These are phyloP conservation scores for Arthroderma sp. DNA, from an alignment of 2,329 filamentous ascomycete genomes.

Conservation along the genomic window DNA sequence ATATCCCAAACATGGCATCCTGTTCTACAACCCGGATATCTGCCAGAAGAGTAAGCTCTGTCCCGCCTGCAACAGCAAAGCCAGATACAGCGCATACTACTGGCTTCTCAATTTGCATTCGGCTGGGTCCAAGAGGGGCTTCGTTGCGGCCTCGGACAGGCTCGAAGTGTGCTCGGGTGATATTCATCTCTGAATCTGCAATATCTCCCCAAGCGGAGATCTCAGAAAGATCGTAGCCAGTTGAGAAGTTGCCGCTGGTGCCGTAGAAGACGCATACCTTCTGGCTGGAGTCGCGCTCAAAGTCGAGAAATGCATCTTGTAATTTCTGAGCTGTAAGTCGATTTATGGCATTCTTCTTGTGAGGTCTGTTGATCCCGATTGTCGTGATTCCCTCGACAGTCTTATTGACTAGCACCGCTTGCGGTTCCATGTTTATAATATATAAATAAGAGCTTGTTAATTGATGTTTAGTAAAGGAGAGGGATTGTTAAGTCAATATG, in stretches of 20 bases:
- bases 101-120: slow-evolving; percentile 39
- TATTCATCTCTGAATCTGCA: slow-evolving; percentile 1
- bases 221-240: slow-evolving; percentile 40
- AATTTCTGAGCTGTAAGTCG: slow-evolving; percentile 36
- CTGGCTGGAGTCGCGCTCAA: slow-evolving; percentile 38
- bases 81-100: slow-evolving; percentile 40
- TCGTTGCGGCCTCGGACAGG: slow-evolving; percentile 25
- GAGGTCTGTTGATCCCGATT: slow-evolving; percentile 42
- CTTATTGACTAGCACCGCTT: slow-evolving; percentile 8
- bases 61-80: slow-evolving; percentile 41
- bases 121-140: slow-evolving; percentile 41
- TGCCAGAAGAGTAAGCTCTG: slow-evolving; percentile 41
- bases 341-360: slow-evolving; percentile 42
- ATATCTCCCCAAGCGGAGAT: slow-evolving; percentile 19
- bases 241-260: slow-evolving; percentile 37
- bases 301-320: slow-evolving; percentile 35
- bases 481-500: too few species aligned
- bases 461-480: too few species aligned
- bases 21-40: slow-evolving; percentile 43
- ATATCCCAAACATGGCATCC: slow-evolving; percentile 42
- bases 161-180: slow-evolving; percentile 14
- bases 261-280: slow-evolving; percentile 42
- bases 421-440: slow-evolving; percentile 1
- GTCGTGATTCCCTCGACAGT: slow-evolving; percentile 36
- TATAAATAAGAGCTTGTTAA: too few species aligned